phyloP scores from a whole-genome alignment of 768 basidiomycete species.

The Dendrothele bispora region DNA sequence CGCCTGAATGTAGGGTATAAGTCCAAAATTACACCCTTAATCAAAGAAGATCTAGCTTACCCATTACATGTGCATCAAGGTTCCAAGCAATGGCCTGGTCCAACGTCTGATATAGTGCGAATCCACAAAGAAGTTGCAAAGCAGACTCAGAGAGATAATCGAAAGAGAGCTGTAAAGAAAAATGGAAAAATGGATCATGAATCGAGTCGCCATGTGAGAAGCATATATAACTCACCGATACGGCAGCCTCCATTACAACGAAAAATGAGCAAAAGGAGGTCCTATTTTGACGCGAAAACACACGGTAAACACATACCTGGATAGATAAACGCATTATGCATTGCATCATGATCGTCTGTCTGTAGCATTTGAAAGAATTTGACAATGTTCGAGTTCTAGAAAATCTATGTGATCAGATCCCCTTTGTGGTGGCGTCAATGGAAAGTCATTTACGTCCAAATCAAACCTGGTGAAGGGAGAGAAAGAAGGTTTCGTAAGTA shows the following conservation, averaged over 20 bases:
- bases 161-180: slow-evolving; percentile 32
- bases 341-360: slow-evolving; percentile 40
- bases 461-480: slow-evolving; percentile 1
- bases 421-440: not conserved
- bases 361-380: slow-evolving; percentile 35
- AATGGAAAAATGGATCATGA: slow-evolving; percentile 34
- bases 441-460: not conserved
- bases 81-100: slow-evolving; percentile 45
- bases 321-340: slow-evolving; percentile 29
- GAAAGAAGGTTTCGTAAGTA: slow-evolving; percentile 30
- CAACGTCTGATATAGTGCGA: slow-evolving; percentile 9
- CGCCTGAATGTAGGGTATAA: slow-evolving; percentile 30
- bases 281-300: not conserved
- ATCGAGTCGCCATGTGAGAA: slow-evolving; percentile 49
- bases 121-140: not conserved
- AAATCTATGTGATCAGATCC: not conserved
- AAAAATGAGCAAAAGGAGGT: too few species aligned
- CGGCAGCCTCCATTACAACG: slow-evolving; percentile 55
- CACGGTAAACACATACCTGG: too few species aligned
- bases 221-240: slow-evolving; percentile 62
- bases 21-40: not conserved
- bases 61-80: slow-evolving; percentile 56
- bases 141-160: not conserved
- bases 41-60: slow-evolving; percentile 27
- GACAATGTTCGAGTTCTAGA: slow-evolving; percentile 40